Conservation (phyloP, 2,329 filamentous ascomycete species). For the Raffaelea arxii region DNA sequence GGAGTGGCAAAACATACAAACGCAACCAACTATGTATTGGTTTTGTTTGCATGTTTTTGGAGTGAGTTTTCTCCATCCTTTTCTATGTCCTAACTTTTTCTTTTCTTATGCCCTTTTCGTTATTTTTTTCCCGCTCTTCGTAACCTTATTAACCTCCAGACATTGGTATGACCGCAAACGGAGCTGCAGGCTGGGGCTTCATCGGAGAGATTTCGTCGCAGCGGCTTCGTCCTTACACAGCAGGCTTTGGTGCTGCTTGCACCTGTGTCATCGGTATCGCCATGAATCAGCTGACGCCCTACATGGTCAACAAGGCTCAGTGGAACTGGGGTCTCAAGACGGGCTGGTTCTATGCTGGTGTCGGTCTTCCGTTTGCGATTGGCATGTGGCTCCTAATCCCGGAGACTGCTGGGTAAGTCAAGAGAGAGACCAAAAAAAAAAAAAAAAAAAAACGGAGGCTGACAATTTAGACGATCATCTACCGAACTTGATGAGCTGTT, state of each 20-base stretch:
- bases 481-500: slow-evolving; percentile 20
- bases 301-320: slow-evolving; percentile 22
- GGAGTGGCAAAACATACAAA: slow-evolving; percentile 10
- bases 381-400: slow-evolving; percentile 8
- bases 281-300: slow-evolving; percentile 19
- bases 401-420: slow-evolving; percentile 4
- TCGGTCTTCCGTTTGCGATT: slow-evolving; percentile 2
- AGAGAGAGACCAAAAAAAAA: neutral
- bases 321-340: slow-evolving; percentile 23
- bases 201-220: slow-evolving; percentile 16
- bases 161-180: no score
- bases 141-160: no score
- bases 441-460: neutral
- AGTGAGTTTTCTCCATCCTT: no score
- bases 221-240: slow-evolving; percentile 14
- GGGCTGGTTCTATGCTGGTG: slow-evolving; percentile 20
- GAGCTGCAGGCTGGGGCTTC: slow-evolving; percentile 14
- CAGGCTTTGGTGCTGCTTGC: slow-evolving; percentile 10
- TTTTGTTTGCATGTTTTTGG: slow-evolving; percentile 16
- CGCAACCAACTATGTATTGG: slow-evolving; percentile 11
- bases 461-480: slow-evolving; percentile 9
- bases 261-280: slow-evolving; percentile 16
- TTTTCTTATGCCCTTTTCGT: no score
- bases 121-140: no score
- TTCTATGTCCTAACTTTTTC: no score